A percentile compares a stretch with the other conserved stretches of the same genome.
Conservation (phyloP, 2,329 filamentous ascomycete genomes). For the Cordyceps cateniannulata region DNA sequence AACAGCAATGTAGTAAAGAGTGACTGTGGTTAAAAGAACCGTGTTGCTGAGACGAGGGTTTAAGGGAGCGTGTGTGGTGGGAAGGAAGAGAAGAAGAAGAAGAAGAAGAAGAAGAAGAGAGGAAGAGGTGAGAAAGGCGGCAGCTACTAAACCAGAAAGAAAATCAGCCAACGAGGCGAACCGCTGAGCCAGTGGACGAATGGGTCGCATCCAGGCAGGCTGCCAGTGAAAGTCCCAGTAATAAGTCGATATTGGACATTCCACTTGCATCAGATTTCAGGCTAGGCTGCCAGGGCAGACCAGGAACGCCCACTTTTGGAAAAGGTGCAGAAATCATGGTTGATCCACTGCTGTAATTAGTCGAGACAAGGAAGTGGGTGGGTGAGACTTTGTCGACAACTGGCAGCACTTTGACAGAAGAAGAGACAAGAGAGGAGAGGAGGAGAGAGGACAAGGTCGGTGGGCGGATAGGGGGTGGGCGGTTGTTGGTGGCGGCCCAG, state of each 20-base stretch:
- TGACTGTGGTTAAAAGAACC: slow-evolving; percentile 3
- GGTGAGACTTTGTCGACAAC: too few relatives aligned
- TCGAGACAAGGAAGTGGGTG: not conserved
- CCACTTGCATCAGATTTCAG: not conserved
- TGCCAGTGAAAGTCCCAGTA: not conserved
- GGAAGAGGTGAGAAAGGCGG: not conserved
- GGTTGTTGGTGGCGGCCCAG: too few relatives aligned
- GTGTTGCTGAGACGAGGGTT: not conserved
- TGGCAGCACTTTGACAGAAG: too few relatives aligned
- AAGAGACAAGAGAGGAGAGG: too few relatives aligned
- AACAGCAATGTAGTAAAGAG: not conserved
- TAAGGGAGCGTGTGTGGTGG: not conserved
- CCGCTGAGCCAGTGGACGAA: not conserved
- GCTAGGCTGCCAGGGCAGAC: not conserved
- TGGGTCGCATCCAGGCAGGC: not conserved
- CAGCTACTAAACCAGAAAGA: not conserved
- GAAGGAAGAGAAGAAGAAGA: not conserved
- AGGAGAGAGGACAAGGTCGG: too few relatives aligned
- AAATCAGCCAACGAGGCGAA: slow-evolving; percentile 2
- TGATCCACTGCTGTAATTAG: not conserved
- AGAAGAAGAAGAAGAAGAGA: not conserved
- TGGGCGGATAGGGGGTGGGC: too few relatives aligned
- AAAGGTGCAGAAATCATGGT: not conserved
- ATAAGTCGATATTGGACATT: not conserved
- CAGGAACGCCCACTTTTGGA: not conserved